A percentile compares a stretch with the other conserved stretches of the same genome.
Conservation (phyloP, 371 early-diverging fungal species). For the Dichotomocladium elegans region DNA sequence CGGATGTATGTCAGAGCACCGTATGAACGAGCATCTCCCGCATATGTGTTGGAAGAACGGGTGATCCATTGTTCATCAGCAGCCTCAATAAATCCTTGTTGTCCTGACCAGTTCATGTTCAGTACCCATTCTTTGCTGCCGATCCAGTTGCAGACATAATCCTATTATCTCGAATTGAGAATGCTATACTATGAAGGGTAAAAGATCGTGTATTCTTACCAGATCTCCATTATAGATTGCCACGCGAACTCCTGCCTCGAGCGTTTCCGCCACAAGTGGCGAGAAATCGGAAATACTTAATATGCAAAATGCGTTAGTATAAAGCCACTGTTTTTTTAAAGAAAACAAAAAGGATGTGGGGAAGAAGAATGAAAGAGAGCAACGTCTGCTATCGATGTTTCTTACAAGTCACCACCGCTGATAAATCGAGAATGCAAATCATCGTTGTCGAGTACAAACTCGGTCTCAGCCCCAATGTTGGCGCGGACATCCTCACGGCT, state of each 20-base stretch:
- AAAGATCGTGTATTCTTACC: not conserved
- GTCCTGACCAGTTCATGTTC: slow-evolving; percentile 77
- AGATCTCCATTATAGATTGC: slow-evolving; percentile 75
- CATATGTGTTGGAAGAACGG: slow-evolving; percentile 27
- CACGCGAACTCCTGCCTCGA: slow-evolving; percentile 74
- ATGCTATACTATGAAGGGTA: not conserved
- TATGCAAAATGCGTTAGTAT: no score
- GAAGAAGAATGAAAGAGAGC: no score
- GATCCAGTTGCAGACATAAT: slow-evolving; percentile 77
- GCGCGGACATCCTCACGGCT: slow-evolving; percentile 73
- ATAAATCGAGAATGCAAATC: no score
- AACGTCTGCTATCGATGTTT: no score
- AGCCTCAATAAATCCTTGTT: slow-evolving; percentile 59
- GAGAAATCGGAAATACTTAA: slow-evolving; percentile 61
- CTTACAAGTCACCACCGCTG: no score
- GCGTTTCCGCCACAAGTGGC: slow-evolving; percentile 37
- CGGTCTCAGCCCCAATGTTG: no score
- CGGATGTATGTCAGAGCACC: slow-evolving; percentile 75
- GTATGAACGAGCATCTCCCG: slow-evolving; percentile 69
- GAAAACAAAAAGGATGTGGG: no score
- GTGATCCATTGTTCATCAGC: slow-evolving; percentile 51
- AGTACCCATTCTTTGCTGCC: slow-evolving; percentile 87
- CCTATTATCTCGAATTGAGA: slow-evolving; percentile 35
- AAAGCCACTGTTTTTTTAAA: no score
- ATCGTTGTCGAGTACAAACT: no score